Conservation (phyloP, 495 filamentous ascomycete species). For the Hypoxylon fragiforme region DNA sequence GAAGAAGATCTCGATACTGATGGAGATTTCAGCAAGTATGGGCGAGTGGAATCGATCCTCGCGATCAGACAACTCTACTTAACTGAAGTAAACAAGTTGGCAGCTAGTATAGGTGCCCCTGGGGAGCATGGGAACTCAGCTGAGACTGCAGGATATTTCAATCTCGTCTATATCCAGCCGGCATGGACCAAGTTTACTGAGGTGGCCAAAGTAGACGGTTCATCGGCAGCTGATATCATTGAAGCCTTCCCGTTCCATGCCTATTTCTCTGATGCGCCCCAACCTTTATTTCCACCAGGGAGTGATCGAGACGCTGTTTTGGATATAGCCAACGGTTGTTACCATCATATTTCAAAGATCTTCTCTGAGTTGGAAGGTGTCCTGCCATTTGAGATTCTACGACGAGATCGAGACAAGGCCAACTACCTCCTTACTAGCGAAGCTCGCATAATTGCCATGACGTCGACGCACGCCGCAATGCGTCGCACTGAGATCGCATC, state of each 20-base stretch:
- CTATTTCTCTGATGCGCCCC: conserved; percentile 87
- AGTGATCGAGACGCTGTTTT: conserved; percentile 67
- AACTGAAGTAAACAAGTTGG: conserved; percentile 83
- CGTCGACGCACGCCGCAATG: conserved; percentile 98
- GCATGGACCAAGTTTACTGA: conserved; percentile 87
- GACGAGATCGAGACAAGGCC: conserved; percentile 83
- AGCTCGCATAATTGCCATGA: conserved; percentile 97
- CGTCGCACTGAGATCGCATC: conserved; percentile 86
- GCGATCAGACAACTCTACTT: conserved; percentile 81
- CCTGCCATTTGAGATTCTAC: conserved; percentile 90
- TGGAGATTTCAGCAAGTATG: conserved; percentile 88
- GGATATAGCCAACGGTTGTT: conserved; percentile 82
- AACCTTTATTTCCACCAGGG: conserved; percentile 73
- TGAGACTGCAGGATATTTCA: conserved; percentile 96
- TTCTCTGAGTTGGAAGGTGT: conserved; percentile 94
- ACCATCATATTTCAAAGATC: conserved; percentile 87
- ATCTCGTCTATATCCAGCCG: conserved; percentile 84
- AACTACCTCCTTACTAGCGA: conserved; percentile 96
- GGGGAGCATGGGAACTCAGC: conserved; percentile 93
- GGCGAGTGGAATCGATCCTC: conserved; percentile 92
- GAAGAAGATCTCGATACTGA: conserved; percentile 91
- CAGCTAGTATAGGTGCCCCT: conserved; percentile 77
- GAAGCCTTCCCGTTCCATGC: conserved; percentile 84
- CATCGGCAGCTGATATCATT: conserved; percentile 62
- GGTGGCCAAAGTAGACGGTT: conserved; percentile 50